These are phyloP conservation scores for Colletotrichum sp. DNA, from an alignment of 2,329 filamentous ascomycete species.

Conservation along the genomic window DNA sequence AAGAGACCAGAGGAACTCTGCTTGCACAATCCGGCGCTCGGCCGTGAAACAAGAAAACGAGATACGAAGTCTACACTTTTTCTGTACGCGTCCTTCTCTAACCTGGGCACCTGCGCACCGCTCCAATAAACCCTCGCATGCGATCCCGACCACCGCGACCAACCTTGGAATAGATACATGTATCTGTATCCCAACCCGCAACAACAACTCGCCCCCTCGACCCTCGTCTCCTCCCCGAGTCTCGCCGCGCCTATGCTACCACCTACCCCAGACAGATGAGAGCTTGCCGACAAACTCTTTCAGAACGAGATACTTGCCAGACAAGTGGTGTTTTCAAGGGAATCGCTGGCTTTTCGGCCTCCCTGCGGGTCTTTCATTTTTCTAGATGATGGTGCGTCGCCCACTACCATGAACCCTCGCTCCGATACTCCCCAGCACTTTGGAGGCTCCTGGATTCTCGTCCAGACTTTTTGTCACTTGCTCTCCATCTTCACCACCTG, in stretches of 20 bases:
- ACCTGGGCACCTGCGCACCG: conserved; percentile 1
- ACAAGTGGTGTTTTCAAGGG: conserved; percentile 25
- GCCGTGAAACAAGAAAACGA: conserved; percentile 5
- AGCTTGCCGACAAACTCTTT: conserved; percentile 7
- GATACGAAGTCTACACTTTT: conserved; percentile 1
- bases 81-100: conserved; percentile 5
- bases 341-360: conserved; percentile 38
- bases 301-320: conserved; percentile 15
- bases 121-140: conserved; percentile 9
- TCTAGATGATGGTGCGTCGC: conserved; percentile 56
- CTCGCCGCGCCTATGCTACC: conserved; percentile 17
- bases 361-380: conserved; percentile 39
- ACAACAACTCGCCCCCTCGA: not conserved
- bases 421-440: not conserved
- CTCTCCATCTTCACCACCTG: not conserved
- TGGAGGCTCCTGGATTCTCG: not conserved
- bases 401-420: not conserved
- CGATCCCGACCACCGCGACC: conserved; percentile 5
- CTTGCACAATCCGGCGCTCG: not conserved
- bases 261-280: conserved; percentile 16
- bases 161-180: conserved; percentile 3
- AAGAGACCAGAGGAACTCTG: not conserved
- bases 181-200: not conserved
- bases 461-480: not conserved
- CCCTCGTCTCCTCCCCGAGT: not conserved